A percentile compares a stretch with the other conserved stretches of the same genome.
Conservation (phyloP, 1,284 basidiomycete species). For the Tremellales sp. region DNA sequence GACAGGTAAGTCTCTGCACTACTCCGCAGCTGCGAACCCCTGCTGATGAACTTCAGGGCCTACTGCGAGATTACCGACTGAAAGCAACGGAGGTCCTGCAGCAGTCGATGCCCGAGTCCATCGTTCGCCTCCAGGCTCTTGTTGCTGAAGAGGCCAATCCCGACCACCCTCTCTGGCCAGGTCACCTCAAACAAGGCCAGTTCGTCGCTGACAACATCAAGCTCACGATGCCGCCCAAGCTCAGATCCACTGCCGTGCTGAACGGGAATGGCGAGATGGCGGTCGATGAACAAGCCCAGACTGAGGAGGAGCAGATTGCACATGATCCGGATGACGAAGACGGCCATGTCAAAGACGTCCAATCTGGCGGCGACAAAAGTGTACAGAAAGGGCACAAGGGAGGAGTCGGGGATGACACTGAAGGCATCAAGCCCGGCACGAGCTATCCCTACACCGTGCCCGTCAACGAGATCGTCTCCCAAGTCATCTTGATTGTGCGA, state of each 20-base stretch:
- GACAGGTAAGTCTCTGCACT: slow-evolving; percentile 11
- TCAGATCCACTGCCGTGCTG: slow-evolving; percentile 3
- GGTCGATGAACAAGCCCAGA: not conserved
- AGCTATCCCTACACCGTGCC: no score
- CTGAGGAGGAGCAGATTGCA: not conserved
- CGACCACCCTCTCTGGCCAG: slow-evolving; percentile 14
- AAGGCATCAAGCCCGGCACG: no score
- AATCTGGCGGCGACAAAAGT: not conserved
- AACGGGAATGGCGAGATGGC: not conserved
- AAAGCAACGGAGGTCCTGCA: slow-evolving; percentile 24
- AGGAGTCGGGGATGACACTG: no score
- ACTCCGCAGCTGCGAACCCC: not conserved
- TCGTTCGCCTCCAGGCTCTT: slow-evolving; percentile 18
- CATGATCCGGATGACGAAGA: not conserved
- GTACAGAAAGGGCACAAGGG: not conserved
- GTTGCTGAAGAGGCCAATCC: slow-evolving; percentile 21
- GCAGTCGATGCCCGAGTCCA: slow-evolving; percentile 23
- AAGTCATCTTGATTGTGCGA: not conserved
- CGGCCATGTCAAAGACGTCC: no score
- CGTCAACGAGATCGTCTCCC: no score
- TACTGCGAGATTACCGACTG: slow-evolving; percentile 14
- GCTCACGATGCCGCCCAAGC: not conserved
- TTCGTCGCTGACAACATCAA: slow-evolving; percentile 4
- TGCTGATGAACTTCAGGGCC: slow-evolving; percentile 13
- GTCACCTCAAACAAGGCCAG: slow-evolving; percentile 9